Conservation (phyloP, 129 eudicot genomes). For the Lactuca sativa region DNA sequence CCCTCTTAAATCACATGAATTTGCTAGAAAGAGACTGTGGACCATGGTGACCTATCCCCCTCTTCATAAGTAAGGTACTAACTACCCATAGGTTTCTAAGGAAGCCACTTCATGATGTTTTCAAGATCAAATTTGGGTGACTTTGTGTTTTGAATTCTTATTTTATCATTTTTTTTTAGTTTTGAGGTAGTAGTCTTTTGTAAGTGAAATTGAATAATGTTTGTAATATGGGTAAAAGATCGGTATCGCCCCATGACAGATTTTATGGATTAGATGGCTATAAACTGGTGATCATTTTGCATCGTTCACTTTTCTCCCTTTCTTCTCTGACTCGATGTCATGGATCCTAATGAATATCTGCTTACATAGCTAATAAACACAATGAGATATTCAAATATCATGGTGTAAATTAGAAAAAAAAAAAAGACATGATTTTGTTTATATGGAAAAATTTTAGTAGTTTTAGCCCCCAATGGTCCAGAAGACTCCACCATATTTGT, state of each 20-base stretch:
- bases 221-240: no score
- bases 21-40: slow-evolving; percentile 87
- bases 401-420: no score
- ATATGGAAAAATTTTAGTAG: slow-evolving; percentile 25
- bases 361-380: background rate
- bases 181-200: no score
- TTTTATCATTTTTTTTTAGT: no score
- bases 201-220: no score
- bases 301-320: background rate
- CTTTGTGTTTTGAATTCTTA: no score
- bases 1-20: slow-evolving; percentile 79
- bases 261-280: no score
- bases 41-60: slow-evolving; percentile 51
- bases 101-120: no score
- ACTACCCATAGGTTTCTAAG: no score
- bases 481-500: slow-evolving; percentile 34
- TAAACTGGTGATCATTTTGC: no score
- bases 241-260: no score
- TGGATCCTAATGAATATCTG: background rate
- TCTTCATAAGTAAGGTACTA: background rate
- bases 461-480: slow-evolving; percentile 25
- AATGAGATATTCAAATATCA: background rate
- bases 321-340: background rate
- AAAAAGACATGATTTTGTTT: slow-evolving; percentile 2
- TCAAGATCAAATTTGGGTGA: no score